Base-by-base conservation (phyloP, 352 stramenopile species). In the Peronospora farinosa region DNA sequence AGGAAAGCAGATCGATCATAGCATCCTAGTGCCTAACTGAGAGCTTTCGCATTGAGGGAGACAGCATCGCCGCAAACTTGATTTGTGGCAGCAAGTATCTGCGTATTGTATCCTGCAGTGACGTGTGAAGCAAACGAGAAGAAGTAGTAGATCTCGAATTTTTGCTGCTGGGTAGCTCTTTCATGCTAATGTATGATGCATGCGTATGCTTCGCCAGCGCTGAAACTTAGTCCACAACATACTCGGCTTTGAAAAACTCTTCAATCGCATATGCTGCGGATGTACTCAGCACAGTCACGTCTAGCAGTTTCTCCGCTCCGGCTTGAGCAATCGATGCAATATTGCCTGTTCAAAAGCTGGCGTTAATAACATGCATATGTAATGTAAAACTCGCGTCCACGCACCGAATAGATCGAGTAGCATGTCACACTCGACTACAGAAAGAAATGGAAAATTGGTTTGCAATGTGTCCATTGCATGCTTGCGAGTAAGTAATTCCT, bases 331-430 rank as follows among this genome's bases (percentile, higher is more conserved):
- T 60, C 13, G 55, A 51, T 6, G 61, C 55, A 21, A 89, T 79
- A 11, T 52, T 82, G 16, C 74, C 78, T 88, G 25, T 30, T 51
- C 16, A 30, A n/a, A 28, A 25, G 1, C 23, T 57, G 23, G 17
- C 11, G 36, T 64, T 13, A 64, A 35, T 25, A 16, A 23, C 30
- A 35, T 15, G 30, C 4, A 21, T 5, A 21, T 15, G 27, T 16
- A 47, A 28, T 19, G 40, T 15, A 16, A 3, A 40, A 38, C 0
- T 51, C 7, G 47, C 21, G 7, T 37, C 28, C 13, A 54, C 62
- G n/a, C 33, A 84, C 78, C 78, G 36, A 86, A 89, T 21, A 86
- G 45, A 40, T 87, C 78, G n/a, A 89, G 60, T 8, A 89, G 63
- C 78, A 89, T 89, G 17, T 89, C 78, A 31, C 71, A 86, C 31